Evolutionary conservation across 192 early-diverging fungal species (phyloP).

Genomic region (Backusella macrospora): DNA sequence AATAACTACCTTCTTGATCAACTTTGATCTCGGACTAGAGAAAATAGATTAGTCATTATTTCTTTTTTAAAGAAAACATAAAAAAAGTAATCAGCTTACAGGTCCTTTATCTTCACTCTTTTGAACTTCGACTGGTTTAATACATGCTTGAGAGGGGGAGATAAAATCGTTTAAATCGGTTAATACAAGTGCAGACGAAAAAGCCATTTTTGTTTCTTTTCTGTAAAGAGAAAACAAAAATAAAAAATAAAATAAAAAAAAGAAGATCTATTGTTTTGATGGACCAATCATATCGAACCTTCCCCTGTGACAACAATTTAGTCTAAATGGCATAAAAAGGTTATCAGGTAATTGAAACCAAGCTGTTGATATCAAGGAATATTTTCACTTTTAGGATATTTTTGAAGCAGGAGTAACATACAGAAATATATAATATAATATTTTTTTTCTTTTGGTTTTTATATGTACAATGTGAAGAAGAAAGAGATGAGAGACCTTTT

Average conservation of each 20-base stretch:
- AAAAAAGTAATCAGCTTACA: slow-evolving; percentile 30
- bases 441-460: too few species aligned
- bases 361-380: too few species aligned
- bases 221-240: not conserved
- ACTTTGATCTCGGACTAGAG: slow-evolving; percentile 70
- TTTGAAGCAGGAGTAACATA: too few species aligned
- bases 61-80: not conserved
- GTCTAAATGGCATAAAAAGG: not conserved
- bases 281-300: not conserved
- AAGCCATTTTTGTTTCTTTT: slow-evolving; percentile 58
- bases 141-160: slow-evolving; percentile 95
- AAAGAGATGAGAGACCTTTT: too few species aligned
- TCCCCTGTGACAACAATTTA: not conserved
- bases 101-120: slow-evolving; percentile 54
- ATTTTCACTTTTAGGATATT: too few species aligned
- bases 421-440: too few species aligned
- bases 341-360: not conserved
- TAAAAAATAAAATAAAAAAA: not conserved
- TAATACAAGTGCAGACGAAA: slow-evolving; percentile 84
- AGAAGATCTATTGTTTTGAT: slow-evolving; percentile 7
- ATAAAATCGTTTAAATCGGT: slow-evolving; percentile 98
- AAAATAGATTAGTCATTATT: slow-evolving; percentile 16
- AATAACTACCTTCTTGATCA: slow-evolving; percentile 78
- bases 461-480: too few species aligned
- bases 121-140: slow-evolving; percentile 88